phyloP scores from a whole-genome alignment of 2,329 filamentous ascomycete genomes.

The Pseudogymnoascus sp. region DNA sequence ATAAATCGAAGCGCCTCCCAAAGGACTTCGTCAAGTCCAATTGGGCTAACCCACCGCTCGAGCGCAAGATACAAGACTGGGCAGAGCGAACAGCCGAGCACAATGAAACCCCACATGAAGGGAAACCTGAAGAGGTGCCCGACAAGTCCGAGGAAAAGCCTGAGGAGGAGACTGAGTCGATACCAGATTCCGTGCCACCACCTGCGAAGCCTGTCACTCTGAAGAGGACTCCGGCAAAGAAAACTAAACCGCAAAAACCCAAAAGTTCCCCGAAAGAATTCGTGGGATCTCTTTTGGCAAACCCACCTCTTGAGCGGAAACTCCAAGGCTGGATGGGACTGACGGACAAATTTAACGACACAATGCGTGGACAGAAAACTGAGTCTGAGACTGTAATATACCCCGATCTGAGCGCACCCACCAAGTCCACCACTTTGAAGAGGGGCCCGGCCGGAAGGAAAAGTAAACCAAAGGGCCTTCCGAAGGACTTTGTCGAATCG shows the following conservation, averaged over 20 bases:
- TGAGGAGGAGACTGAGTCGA: not conserved
- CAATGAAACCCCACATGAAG: not conserved
- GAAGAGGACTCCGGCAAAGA: slow-evolving; percentile 6
- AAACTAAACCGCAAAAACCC: slow-evolving; percentile 27
- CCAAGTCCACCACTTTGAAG: not conserved
- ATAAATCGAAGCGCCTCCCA: slow-evolving; percentile 39
- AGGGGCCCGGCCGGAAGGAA: not conserved
- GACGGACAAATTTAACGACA: slow-evolving; percentile 14
- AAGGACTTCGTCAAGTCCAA: slow-evolving; percentile 50
- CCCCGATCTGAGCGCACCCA: not conserved
- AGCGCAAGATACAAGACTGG: slow-evolving; percentile 56
- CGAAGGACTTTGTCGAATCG: slow-evolving; percentile 49
- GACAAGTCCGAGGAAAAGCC: not conserved
- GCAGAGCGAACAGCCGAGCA: slow-evolving; percentile 29
- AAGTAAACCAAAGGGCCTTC: slow-evolving; percentile 32
- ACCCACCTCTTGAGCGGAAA: slow-evolving; percentile 50
- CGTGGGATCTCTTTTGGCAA: slow-evolving; percentile 31
- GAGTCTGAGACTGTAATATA: not conserved
- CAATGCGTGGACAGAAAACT: not conserved
- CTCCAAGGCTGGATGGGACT: slow-evolving; percentile 51
- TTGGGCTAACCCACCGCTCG: slow-evolving; percentile 45
- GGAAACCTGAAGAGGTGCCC: not conserved
- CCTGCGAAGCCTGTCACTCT: not conserved
- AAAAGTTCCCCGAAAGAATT: slow-evolving; percentile 50
- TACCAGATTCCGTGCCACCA: slow-evolving; percentile 14